Percentiles rank a stretch among this genome's conserved stretches.
phyloP scores from a whole-genome alignment of 306 rosid genomes.

The Hippophae tibetana region DNA sequence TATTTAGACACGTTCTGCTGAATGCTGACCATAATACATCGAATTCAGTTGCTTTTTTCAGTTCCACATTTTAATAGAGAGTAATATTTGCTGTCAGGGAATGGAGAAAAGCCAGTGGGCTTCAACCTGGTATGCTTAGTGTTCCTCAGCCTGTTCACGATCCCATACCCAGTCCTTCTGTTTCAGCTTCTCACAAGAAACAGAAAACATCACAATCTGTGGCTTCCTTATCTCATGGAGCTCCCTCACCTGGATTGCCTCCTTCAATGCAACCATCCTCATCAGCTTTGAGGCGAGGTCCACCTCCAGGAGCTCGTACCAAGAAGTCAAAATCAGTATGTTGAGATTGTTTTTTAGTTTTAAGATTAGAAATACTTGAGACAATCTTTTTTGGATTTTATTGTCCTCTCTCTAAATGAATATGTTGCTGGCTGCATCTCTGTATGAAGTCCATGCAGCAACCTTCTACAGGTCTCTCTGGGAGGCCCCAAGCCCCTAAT shows the following conservation, averaged over 20 bases:
- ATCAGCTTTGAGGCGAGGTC: constrained; percentile 47
- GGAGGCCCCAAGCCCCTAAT: constrained; percentile 29
- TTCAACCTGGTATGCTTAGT: constrained; percentile 49
- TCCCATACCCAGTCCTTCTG: constrained; percentile 65
- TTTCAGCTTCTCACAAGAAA: constrained; percentile 80
- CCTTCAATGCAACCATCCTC: constrained; percentile 49
- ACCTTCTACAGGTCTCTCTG: constrained; percentile 29
- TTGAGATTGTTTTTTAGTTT: constrained; percentile 11
- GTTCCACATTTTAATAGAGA: constrained; percentile 12
- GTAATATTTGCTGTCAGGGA: constrained; percentile 43
- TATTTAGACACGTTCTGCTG: constrained; percentile 11
- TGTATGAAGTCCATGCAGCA: constrained; percentile 31
- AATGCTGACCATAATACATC: constrained; percentile 3
- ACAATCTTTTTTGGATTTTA: neutral
- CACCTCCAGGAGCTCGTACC: constrained; percentile 44
- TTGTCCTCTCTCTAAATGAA: constrained; percentile 4
- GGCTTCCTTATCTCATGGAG: constrained; percentile 34
- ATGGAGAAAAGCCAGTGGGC: constrained; percentile 78
- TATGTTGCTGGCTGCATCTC: constrained; percentile 17
- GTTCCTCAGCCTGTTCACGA: constrained; percentile 72
- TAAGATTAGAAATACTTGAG: neutral
- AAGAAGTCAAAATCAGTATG: constrained; percentile 58
- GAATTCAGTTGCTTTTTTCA: neutral
- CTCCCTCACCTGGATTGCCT: constrained; percentile 42
- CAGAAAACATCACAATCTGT: constrained; percentile 83